Evolutionary conservation across 305 asterid species (phyloP).

Genomic region (Fraxinus floribunda): DNA sequence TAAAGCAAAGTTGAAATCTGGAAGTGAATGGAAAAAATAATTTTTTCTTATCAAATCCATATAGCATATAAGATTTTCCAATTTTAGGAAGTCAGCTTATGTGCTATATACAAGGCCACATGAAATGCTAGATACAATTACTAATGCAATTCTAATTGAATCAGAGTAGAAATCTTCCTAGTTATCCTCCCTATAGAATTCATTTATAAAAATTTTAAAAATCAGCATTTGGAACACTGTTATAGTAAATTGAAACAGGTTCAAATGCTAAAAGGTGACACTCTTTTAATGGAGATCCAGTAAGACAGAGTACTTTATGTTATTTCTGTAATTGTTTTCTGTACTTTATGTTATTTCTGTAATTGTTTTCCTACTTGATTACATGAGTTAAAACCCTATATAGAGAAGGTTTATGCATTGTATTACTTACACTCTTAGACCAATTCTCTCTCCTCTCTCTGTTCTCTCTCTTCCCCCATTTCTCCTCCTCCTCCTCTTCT

Average conservation of each 20-base stretch:
- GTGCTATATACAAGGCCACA: constrained; percentile 4
- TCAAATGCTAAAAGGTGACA: neutral
- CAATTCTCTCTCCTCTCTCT: neutral
- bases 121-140: constrained; percentile 7
- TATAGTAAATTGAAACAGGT: neutral
- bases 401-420: neutral
- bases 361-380: neutral
- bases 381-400: neutral
- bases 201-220: neutral
- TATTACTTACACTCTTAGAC: neutral
- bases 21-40: neutral
- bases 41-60: neutral
- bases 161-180: neutral
- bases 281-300: neutral
- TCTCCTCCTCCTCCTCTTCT: neutral
- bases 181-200: neutral
- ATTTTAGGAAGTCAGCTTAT: constrained; percentile 1
- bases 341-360: neutral
- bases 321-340: neutral
- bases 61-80: neutral
- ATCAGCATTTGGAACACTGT: neutral
- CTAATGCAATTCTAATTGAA: neutral
- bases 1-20: neutral
- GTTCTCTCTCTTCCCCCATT: neutral
- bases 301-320: neutral